A percentile compares a stretch with the other conserved stretches of the same genome.
Conservation (phyloP, 2,329 filamentous ascomycete genomes). For the Diplodia seriata region DNA sequence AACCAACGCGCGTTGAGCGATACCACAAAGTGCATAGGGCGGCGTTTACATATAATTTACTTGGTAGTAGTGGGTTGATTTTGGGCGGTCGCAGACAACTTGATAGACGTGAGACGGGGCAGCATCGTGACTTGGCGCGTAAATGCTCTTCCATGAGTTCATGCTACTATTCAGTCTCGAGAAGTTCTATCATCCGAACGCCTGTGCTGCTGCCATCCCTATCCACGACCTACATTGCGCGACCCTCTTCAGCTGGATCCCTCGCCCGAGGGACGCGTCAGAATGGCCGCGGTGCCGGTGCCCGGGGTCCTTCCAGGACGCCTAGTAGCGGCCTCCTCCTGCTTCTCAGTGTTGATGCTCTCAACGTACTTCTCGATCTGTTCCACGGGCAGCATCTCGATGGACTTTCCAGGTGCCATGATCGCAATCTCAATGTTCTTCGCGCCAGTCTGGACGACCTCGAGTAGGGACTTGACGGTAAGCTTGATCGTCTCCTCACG, state of each 20-base stretch:
- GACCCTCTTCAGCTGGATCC: conserved; percentile 36
- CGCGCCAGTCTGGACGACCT: conserved; percentile 97
- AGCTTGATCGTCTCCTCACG: conserved; percentile 94
- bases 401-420: conserved; percentile 88
- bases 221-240: conserved; percentile 6
- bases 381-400: conserved; percentile 94
- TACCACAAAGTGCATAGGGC: conserved; percentile 24
- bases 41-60: conserved; percentile 26
- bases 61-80: conserved; percentile 2
- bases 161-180: conserved; percentile 26
- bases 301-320: conserved; percentile 70
- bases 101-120: neutral
- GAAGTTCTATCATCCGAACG: conserved; percentile 11
- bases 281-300: conserved; percentile 73
- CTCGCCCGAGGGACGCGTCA: conserved; percentile 66
- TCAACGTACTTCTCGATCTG: conserved; percentile 98
- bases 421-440: conserved; percentile 99
- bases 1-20: neutral
- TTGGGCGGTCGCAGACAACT: neutral
- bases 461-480: conserved; percentile 95
- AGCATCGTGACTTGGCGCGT: conserved; percentile 1
- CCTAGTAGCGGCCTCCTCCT: conserved; percentile 97
- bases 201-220: conserved; percentile 6
- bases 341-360: conserved; percentile 99
- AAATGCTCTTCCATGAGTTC: conserved; percentile 10